Percentiles rank a stretch among this genome's conserved stretches.
These are phyloP conservation scores for Magnusiomyces magnusii DNA, from an alignment of 1,139 yeast species.

Conservation along the genomic window DNA sequence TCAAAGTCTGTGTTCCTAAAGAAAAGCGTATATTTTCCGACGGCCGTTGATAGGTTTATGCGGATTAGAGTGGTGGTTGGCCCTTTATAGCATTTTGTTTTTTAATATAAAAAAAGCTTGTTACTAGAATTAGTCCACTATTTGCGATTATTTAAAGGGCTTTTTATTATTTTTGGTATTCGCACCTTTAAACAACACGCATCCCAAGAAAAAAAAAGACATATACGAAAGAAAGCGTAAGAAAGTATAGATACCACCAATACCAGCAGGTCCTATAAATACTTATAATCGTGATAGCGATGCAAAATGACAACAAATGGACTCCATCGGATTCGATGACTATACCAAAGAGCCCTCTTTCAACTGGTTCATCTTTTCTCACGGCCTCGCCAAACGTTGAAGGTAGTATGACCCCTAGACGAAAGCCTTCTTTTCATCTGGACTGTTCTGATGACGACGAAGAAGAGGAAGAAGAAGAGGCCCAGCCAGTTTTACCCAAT, in stretches of 20 bases:
- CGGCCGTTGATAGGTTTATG: background rate
- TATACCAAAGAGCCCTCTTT: background rate
- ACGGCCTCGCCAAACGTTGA: background rate
- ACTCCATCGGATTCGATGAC: background rate
- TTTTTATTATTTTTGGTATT: background rate
- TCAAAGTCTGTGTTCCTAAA: background rate
- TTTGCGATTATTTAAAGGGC: background rate
- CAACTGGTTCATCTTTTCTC: background rate
- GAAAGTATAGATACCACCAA: too few relatives aligned
- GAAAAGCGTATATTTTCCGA: too few relatives aligned
- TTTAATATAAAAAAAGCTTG: too few relatives aligned
- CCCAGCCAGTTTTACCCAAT: background rate
- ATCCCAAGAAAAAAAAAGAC: background rate
- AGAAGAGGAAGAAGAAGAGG: constrained; percentile 18
- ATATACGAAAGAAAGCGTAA: background rate
- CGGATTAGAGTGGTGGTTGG: background rate
- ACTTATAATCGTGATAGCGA: background rate
- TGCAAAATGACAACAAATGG: background rate
- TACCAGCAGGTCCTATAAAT: background rate
- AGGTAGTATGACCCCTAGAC: background rate
- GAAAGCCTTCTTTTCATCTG: constrained; percentile 20
- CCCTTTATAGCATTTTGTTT: background rate
- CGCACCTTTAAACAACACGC: background rate
- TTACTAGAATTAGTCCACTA: background rate
- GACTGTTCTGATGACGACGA: constrained; percentile 18